Percentiles rank a stretch among this genome's conserved stretches.
These are phyloP conservation scores for Gypsophila paniculata DNA, from an alignment of 179 eudicot species.

Conservation along the genomic window DNA sequence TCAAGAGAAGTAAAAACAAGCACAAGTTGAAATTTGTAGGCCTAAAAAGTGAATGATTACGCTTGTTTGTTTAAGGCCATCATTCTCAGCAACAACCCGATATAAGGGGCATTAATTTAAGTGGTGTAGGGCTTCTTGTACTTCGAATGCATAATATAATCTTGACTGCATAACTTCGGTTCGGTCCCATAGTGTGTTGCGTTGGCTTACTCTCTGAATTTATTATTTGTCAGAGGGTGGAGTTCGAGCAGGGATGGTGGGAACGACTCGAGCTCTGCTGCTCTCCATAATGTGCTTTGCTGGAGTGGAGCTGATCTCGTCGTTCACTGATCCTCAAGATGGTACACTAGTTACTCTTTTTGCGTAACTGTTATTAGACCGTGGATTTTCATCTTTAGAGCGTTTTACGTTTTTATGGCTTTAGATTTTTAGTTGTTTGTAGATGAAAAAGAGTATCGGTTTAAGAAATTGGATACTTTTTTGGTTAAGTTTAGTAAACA, in stretches of 20 bases:
- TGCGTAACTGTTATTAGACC: background rate
- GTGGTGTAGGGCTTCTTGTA: background rate
- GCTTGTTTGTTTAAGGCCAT: constrained; percentile 15
- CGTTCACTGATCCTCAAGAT: constrained; percentile 51
- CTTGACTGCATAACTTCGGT: background rate
- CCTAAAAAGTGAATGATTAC: constrained; percentile 18
- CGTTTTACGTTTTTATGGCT: background rate
- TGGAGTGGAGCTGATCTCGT: constrained; percentile 29
- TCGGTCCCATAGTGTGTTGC: background rate
- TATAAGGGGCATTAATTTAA: constrained; percentile 6
- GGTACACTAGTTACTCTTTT: constrained; percentile 31
- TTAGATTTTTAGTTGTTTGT: background rate
- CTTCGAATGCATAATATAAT: constrained; percentile 7
- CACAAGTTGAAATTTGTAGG: constrained; percentile 13
- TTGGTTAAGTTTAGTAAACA: no score
- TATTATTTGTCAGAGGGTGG: background rate
- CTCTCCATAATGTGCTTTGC: constrained; percentile 27
- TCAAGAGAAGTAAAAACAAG: constrained; percentile 31
- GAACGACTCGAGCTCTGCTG: constrained; percentile 15
- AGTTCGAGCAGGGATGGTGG: constrained; percentile 13
- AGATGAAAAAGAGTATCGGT: no score
- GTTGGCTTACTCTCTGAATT: background rate
- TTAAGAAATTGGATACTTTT: no score
- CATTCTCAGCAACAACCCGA: constrained; percentile 16
- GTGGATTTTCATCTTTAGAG: background rate